Conservation (phyloP, 2,329 filamentous ascomycete genomes). For the Chrysoporthe austroafricana region DNA sequence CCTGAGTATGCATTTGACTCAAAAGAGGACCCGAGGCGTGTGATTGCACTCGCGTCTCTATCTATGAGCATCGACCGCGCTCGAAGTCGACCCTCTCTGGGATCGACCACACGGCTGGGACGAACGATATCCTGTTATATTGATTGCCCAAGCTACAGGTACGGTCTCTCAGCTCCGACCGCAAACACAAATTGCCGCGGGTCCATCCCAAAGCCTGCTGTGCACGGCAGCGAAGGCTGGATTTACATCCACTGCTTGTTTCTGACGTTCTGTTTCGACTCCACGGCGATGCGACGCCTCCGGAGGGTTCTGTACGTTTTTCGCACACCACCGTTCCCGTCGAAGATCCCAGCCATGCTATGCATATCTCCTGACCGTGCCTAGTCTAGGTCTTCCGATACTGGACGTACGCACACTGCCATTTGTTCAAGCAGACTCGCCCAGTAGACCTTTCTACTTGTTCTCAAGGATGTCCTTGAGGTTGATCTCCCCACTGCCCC, state of each 20-base stretch:
- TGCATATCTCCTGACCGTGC: neutral
- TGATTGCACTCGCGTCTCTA: neutral
- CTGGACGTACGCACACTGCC: neutral
- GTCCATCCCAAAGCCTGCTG: neutral
- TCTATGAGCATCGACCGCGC: neutral
- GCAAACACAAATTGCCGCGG: neutral
- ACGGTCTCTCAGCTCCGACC: neutral
- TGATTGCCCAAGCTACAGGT: no score
- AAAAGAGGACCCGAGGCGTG: no score
- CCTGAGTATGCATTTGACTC: neutral
- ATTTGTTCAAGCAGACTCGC: neutral
- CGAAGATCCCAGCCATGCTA: neutral
- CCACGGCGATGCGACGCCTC: neutral
- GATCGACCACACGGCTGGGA: neutral
- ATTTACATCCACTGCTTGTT: neutral
- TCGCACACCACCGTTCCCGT: neutral
- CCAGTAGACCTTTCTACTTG: constrained; percentile 38
- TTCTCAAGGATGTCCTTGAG: constrained; percentile 77
- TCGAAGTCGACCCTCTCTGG: neutral
- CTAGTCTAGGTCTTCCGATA: neutral
- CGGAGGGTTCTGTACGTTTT: neutral
- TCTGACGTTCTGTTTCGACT: neutral
- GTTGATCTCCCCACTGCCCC: constrained; percentile 85
- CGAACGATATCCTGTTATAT: neutral
- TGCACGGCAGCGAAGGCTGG: neutral